Base-by-base conservation (phyloP, 371 early-diverging fungal species). In the Haplosporangium sp. region DNA sequence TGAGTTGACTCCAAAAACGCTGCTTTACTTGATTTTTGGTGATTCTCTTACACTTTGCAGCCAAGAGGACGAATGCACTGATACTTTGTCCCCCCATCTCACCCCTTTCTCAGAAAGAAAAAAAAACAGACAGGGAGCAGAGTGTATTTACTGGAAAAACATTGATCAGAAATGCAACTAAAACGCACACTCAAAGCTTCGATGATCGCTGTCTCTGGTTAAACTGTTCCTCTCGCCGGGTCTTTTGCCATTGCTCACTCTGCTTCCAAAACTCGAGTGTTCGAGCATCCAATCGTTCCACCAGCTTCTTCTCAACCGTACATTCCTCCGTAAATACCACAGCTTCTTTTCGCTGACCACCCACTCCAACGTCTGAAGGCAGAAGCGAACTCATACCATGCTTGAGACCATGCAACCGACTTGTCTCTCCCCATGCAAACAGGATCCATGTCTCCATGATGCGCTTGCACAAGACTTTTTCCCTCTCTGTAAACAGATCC, bases 361-460 rank as follows among this genome's bases (percentile, higher is more conserved):
- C 66, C 6, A 55, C 66, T 6, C 80, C 80, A 12, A 69, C 69
- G 55, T 68, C 80, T 7, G 73, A 54, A 12, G 80, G 80, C 59
- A 77, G 41, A 12, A 72, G 23, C 9, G 76, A 75, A 46, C 58
- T 36, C 8, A 48, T 20, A n/a, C 76, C 76, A 18, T 70, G 48
- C 20, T 54, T 65, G 52, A 75, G 42, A 1, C 68, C 62, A 38
- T 68, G 57, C 37, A 62, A 61, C 37, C 69, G 68, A 21, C 66
- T 64, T 21, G 69, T 61, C 55, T 69, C 65, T 1, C 73, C 73
- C 80, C 80, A 80, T 7, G 79, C 79, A 68, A 77, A 77, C 62
- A 67, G 6, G 57, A 77, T 64, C 79, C 79, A 77, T 4, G 54
- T 40, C n/a, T 59, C 62, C 72, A 64, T 67, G 62, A 67, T 14